phyloP scores from a whole-genome alignment of 139 green algal species.

The Parachlorella kessleri region DNA sequence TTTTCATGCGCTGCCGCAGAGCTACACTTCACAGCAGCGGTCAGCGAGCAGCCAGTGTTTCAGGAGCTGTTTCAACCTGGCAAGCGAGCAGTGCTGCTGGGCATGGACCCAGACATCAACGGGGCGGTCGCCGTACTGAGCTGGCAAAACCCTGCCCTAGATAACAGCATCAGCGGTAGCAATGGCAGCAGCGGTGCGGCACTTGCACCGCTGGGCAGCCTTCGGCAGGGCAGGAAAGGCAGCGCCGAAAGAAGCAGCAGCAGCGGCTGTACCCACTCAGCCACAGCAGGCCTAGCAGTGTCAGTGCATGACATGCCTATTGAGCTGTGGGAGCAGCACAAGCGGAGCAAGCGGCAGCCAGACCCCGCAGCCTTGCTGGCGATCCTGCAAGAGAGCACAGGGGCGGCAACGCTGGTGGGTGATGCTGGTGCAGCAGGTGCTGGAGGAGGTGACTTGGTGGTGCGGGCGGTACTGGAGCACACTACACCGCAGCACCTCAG shows the following conservation, averaged over 20 bases:
- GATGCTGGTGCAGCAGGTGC: background rate
- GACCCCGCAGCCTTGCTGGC: background rate
- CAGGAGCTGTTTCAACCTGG: constrained; percentile 28
- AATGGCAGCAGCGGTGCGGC: background rate
- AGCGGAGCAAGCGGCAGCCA: constrained; percentile 28
- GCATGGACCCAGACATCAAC: constrained; percentile 63
- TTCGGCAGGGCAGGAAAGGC: background rate
- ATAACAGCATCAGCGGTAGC: background rate
- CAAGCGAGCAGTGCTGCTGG: constrained; percentile 46
- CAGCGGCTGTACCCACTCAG: background rate
- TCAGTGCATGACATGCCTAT: constrained; percentile 61
- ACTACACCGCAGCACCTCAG: constrained; percentile 46
- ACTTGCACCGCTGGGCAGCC: background rate
- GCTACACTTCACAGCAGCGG: too few species aligned
- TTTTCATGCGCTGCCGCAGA: too few species aligned
- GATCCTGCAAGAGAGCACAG: constrained; percentile 37
- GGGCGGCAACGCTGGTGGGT: background rate
- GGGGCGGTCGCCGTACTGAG: constrained; percentile 58
- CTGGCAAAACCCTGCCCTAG: constrained; percentile 19
- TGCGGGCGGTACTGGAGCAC: constrained; percentile 52
- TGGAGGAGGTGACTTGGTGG: constrained; percentile 11
- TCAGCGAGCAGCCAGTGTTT: too few species aligned
- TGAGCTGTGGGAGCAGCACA: constrained; percentile 28
- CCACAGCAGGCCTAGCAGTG: constrained; percentile 6
- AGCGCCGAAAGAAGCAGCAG: background rate